Percentiles rank a stretch among this genome's conserved stretches.
phyloP scores from a whole-genome alignment of 164 flowering plant genomes.

The Tetracentron sinense region DNA sequence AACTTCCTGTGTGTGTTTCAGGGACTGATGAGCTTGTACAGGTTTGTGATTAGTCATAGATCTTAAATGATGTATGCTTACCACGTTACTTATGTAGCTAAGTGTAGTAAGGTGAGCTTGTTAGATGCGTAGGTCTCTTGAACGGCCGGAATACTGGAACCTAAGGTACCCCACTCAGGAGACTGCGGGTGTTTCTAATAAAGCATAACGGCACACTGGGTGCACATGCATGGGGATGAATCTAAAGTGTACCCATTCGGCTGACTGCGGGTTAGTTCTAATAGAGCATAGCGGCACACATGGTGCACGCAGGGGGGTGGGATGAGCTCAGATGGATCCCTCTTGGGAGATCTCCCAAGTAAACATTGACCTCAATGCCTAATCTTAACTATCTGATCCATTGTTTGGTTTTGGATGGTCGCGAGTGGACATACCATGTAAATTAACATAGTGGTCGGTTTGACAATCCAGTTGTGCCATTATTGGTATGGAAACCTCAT shows the following conservation, averaged over 20 bases:
- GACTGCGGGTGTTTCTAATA: too few species aligned
- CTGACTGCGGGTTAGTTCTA: too few species aligned
- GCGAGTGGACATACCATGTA: too few species aligned
- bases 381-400: not conserved
- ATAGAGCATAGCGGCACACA: not conserved
- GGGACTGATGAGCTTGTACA: conserved; percentile 73
- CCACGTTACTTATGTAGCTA: too few species aligned
- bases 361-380: not conserved
- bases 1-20: conserved; percentile 49
- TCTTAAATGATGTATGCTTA: not conserved
- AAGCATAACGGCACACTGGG: too few species aligned
- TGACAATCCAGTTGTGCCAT: too few species aligned
- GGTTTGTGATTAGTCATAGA: conserved; percentile 53
- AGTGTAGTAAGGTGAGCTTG: not conserved
- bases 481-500: not conserved
- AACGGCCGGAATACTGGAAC: not conserved
- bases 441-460: too few species aligned
- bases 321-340: too few species aligned
- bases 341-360: not conserved
- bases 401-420: not conserved
- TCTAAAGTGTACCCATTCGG: too few species aligned
- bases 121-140: not conserved
- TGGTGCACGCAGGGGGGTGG: not conserved
- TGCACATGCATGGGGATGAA: too few species aligned
- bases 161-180: not conserved